These are phyloP conservation scores for Lasiosphaeris hirsuta DNA, from an alignment of 495 filamentous ascomycete genomes.

Conservation along the genomic window DNA sequence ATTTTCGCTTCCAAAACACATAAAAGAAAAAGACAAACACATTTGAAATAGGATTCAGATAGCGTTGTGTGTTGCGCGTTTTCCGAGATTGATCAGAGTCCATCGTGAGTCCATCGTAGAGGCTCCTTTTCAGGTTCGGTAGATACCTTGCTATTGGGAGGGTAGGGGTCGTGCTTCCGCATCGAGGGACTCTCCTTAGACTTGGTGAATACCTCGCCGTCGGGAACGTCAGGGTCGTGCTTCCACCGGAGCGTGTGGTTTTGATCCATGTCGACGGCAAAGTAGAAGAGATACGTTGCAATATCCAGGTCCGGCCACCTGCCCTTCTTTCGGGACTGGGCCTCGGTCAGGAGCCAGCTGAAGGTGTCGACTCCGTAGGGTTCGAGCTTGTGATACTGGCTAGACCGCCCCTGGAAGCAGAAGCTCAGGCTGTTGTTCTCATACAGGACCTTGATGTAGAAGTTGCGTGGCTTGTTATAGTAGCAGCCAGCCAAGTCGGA, in stretches of 20 bases:
- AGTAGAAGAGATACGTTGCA: slow-evolving; percentile 2
- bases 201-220: too few relatives aligned
- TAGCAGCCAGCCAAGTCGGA: background rate
- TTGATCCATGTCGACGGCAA: background rate
- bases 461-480: background rate
- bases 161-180: too few relatives aligned
- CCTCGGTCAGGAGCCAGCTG: background rate
- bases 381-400: background rate
- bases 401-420: background rate
- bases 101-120: too few relatives aligned
- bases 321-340: background rate
- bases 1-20: too few relatives aligned
- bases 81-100: too few relatives aligned
- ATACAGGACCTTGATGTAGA: background rate
- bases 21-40: too few relatives aligned
- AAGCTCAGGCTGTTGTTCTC: background rate
- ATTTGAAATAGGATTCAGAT: too few relatives aligned
- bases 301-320: slow-evolving; percentile 3
- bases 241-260: background rate
- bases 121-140: too few relatives aligned
- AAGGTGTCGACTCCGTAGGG: background rate
- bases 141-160: too few relatives aligned
- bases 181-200: too few relatives aligned
- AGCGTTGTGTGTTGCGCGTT: too few relatives aligned
- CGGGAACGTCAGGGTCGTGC: slow-evolving; percentile 1